Conservation (phyloP, 768 basidiomycete genomes). For the Lentinula aciculospora region DNA sequence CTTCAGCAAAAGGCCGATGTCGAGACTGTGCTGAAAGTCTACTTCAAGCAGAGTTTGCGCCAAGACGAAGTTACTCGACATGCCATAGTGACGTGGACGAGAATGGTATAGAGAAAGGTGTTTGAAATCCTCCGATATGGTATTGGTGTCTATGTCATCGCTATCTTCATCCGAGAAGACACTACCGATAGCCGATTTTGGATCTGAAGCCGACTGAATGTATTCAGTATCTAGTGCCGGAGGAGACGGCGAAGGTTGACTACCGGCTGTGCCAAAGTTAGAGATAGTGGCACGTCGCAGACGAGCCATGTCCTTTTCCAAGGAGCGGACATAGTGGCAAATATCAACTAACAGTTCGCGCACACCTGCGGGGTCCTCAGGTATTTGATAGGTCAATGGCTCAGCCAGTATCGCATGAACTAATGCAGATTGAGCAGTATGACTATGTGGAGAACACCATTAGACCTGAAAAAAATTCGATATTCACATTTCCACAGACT, state of each 20-base stretch:
- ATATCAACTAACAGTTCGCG: constrained; percentile 4
- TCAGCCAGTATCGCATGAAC: neutral
- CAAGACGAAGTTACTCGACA: constrained; percentile 33
- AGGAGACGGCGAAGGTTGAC: neutral
- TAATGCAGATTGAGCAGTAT: neutral
- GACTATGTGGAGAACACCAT: neutral
- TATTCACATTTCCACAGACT: constrained; percentile 9
- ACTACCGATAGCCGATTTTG: neutral
- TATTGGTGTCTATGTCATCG: neutral
- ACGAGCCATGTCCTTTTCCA: neutral
- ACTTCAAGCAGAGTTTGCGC: constrained; percentile 28
- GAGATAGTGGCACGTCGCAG: constrained; percentile 1
- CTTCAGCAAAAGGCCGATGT: constrained; percentile 1
- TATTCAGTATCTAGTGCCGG: neutral
- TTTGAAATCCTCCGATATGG: neutral
- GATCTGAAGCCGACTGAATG: neutral
- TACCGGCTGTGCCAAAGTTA: neutral
- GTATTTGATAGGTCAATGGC: neutral
- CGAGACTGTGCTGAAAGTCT: constrained; percentile 18
- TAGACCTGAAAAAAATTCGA: neutral
- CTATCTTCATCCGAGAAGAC: neutral
- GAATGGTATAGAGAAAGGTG: neutral
- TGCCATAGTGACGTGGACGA: constrained; percentile 20
- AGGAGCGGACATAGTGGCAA: neutral
- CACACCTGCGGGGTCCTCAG: neutral